A percentile compares a stretch with the other conserved stretches of the same genome.
phyloP scores from a whole-genome alignment of 768 basidiomycete species.

The Leccinum boreale region DNA sequence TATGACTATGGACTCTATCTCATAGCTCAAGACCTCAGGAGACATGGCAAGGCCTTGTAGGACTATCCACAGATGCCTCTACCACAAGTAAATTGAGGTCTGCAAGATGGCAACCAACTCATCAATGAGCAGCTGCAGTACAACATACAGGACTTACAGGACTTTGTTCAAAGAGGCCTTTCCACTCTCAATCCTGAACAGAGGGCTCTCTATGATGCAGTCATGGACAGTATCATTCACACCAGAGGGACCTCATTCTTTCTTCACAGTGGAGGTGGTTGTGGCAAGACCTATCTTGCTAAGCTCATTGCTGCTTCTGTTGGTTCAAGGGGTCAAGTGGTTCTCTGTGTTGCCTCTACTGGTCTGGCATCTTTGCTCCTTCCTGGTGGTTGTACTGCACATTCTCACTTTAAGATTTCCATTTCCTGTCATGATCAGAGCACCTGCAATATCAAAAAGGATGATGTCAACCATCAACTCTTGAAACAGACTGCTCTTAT shows the following conservation, averaged over 20 bases:
- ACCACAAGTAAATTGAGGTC: neutral
- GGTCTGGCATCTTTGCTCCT: neutral
- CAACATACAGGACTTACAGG: neutral
- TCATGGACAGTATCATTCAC: neutral
- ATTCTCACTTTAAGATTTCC: no score
- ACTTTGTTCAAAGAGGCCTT: neutral
- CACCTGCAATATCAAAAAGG: neutral
- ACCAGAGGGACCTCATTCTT: neutral
- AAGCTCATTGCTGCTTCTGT: neutral
- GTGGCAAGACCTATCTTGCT: neutral
- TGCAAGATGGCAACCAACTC: neutral
- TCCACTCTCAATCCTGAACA: neutral
- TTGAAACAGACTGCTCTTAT: neutral
- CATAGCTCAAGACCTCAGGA: neutral
- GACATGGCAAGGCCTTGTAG: neutral
- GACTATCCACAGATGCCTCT: neutral
- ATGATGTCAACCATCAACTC: neutral
- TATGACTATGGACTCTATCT: neutral
- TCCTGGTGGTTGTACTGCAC: neutral
- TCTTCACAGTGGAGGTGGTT: neutral
- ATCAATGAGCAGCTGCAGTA: constrained; percentile 8
- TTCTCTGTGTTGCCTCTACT: neutral
- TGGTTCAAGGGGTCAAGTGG: neutral
- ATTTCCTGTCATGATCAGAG: neutral
- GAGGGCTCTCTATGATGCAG: neutral